Evolutionary conservation across 75 land plant genomes (phyloP).

Genomic region (Pseudotsuga menziesii): DNA sequence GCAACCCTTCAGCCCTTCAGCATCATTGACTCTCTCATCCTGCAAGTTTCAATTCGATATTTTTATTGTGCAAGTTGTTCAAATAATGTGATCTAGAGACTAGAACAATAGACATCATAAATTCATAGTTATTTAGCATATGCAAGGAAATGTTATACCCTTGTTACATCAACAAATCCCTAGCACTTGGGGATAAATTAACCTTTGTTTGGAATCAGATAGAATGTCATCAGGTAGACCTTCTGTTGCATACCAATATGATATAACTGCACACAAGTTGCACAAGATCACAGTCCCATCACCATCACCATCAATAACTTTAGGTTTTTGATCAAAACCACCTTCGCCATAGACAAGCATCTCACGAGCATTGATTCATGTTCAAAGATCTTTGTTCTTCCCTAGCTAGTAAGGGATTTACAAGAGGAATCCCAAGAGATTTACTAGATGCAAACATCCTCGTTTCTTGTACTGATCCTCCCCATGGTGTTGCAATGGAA

Average conservation of each 20-base stretch:
- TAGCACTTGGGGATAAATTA: too few species aligned
- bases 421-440: constrained; percentile 69
- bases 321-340: constrained; percentile 71
- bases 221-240: too few species aligned
- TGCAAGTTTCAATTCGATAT: too few species aligned
- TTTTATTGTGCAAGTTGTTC: too few species aligned
- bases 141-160: too few species aligned
- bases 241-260: constrained; percentile 35
- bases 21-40: too few species aligned
- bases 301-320: constrained; percentile 76
- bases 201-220: too few species aligned
- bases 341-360: constrained; percentile 50
- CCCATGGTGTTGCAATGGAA: constrained; percentile 86
- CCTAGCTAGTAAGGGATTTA: constrained; percentile 66
- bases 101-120: too few species aligned
- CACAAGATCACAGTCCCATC: constrained; percentile 92
- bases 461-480: constrained; percentile 78
- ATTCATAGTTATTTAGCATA: too few species aligned
- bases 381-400: constrained; percentile 68
- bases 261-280: constrained; percentile 64
- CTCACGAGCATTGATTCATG: constrained; percentile 59
- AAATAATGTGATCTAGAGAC: too few species aligned
- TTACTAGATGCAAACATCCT: constrained; percentile 84
- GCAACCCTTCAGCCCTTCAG: too few species aligned
- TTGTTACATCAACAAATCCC: too few species aligned